phyloP scores from a whole-genome alignment of 2,329 filamentous ascomycete species.

The Fusarium nelsonii region DNA sequence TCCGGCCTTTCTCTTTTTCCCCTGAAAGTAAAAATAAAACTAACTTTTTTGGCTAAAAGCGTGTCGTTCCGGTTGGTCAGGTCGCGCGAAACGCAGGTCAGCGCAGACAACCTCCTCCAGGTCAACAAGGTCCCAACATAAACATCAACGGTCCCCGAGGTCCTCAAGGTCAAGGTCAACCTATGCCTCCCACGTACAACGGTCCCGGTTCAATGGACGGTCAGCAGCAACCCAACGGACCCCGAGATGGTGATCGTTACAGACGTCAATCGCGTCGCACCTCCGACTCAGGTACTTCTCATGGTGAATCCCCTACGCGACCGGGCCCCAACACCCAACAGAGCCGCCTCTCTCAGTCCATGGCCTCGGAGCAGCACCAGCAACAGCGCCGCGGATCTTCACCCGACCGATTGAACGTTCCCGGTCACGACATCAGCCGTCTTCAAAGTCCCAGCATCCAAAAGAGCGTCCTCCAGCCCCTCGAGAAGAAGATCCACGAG shows the following conservation, averaged over 20 bases:
- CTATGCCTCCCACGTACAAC: conserved; percentile 41
- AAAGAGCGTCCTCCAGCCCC: conserved; percentile 59
- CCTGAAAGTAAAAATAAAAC: conserved; percentile 4
- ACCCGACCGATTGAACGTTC: conserved; percentile 31
- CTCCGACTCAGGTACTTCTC: conserved; percentile 38
- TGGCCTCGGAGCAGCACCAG: conserved; percentile 32
- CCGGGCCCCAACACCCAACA: conserved; percentile 34
- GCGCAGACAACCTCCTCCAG: conserved; percentile 37
- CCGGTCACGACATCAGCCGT: conserved; percentile 53
- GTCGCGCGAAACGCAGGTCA: conserved; percentile 37
- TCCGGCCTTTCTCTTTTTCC: conserved; percentile 9
- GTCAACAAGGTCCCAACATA: conserved; percentile 23
- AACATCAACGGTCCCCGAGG: conserved; percentile 27
- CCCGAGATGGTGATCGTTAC: conserved; percentile 40
- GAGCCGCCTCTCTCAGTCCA: conserved; percentile 33
- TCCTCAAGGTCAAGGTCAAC: conserved; percentile 18
- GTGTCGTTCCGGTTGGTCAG: conserved; percentile 47
- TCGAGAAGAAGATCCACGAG: conserved; percentile 60
- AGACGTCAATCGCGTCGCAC: conserved; percentile 44
- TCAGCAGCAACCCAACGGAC: conserved; percentile 31
- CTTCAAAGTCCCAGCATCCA: conserved; percentile 59
- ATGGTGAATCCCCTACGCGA: conserved; percentile 29
- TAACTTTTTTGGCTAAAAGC: conserved; percentile 38
- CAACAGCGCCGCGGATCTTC: conserved; percentile 39
- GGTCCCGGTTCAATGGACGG: conserved; percentile 37